Percentiles rank a stretch among this genome's conserved stretches.
phyloP scores from a whole-genome alignment of 495 filamentous ascomycete genomes.

The Platismatia glauca region DNA sequence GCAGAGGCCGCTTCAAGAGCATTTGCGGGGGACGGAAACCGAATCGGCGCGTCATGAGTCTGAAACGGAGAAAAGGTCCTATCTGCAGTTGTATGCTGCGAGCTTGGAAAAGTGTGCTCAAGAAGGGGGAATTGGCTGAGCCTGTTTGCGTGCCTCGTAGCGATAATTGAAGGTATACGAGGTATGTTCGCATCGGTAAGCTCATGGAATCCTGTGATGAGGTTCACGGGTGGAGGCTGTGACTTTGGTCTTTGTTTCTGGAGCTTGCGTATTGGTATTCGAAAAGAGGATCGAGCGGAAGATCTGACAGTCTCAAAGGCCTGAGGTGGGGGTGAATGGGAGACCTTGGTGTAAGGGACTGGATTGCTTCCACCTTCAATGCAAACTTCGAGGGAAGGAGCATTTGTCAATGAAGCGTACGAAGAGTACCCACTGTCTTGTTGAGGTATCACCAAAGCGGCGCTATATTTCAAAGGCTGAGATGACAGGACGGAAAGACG shows the following conservation, averaged over 20 bases:
- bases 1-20: constrained; percentile 15
- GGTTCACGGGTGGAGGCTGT: constrained; percentile 14
- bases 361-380: background rate
- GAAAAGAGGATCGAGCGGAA: constrained; percentile 9
- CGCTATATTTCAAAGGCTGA: constrained; percentile 3
- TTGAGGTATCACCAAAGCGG: constrained; percentile 2
- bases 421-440: constrained; percentile 20
- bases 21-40: constrained; percentile 23
- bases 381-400: background rate
- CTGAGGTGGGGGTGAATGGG: constrained; percentile 3
- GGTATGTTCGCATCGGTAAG: constrained; percentile 17
- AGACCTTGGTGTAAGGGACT: background rate
- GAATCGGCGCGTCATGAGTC: constrained; percentile 6
- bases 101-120: constrained; percentile 23
- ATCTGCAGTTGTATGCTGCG: constrained; percentile 14
- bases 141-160: constrained; percentile 21
- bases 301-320: background rate
- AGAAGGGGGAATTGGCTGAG: constrained; percentile 20
- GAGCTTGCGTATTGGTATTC: constrained; percentile 13
- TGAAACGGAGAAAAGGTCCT: background rate
- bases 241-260: constrained; percentile 21
- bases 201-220: constrained; percentile 13
- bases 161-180: constrained; percentile 23
- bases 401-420: constrained; percentile 6
- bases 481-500: constrained; percentile 1